Percentiles rank a stretch among this genome's conserved stretches.
Conservation (phyloP, 2,329 filamentous ascomycete genomes). For the Phyllosticta citrichinensis region DNA sequence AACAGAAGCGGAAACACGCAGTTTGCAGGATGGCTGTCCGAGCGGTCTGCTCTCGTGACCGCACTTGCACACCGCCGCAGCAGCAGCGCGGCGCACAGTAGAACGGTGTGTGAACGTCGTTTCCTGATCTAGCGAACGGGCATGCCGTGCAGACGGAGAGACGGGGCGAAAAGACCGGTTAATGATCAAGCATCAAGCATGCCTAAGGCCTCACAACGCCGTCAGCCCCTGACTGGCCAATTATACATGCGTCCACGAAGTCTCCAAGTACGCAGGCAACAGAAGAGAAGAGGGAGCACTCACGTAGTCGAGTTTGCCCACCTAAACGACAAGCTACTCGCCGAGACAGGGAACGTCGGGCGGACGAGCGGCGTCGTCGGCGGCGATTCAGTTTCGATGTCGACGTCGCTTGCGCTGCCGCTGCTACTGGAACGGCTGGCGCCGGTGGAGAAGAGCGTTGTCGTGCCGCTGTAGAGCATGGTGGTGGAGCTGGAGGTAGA, state of each 20-base stretch:
- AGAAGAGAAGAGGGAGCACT: not conserved
- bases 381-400: not conserved
- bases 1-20: too few species aligned
- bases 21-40: too few species aligned
- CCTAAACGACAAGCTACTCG: not conserved
- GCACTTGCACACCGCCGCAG: too few species aligned
- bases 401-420: constrained; percentile 5
- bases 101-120: too few species aligned
- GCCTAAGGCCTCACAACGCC: too few species aligned
- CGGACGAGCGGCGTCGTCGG: not conserved
- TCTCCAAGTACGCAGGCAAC: not conserved
- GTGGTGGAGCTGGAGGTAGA: not conserved
- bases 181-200: too few species aligned
- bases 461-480: constrained; percentile 1
- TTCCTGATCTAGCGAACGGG: too few species aligned
- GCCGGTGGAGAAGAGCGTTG: not conserved
- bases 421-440: not conserved
- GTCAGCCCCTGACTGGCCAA: too few species aligned
- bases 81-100: too few species aligned
- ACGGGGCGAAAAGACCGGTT: too few species aligned
- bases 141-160: too few species aligned
- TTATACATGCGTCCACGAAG: not conserved
- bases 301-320: not conserved
- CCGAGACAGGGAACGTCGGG: not conserved
- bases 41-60: too few species aligned